These are phyloP conservation scores for Tolypocladium tundrense DNA, from an alignment of 2,329 filamentous ascomycete genomes.

Conservation along the genomic window DNA sequence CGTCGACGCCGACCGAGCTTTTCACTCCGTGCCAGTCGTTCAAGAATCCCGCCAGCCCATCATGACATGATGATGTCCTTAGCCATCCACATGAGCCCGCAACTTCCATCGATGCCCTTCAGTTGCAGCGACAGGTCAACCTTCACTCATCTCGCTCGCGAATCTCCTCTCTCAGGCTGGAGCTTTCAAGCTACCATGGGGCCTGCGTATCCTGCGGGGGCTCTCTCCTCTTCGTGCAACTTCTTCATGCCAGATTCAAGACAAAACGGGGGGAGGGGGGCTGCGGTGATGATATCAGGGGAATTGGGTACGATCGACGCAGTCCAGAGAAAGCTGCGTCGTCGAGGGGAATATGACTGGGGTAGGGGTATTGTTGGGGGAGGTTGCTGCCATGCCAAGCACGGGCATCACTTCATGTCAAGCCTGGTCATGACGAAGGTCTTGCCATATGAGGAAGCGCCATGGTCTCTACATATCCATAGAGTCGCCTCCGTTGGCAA, in stretches of 20 bases:
- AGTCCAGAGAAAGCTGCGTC: slow-evolving; percentile 14
- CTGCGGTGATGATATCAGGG: slow-evolving; percentile 21
- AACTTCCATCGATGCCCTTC: slow-evolving; percentile 9
- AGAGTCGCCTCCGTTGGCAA: slow-evolving; percentile 60
- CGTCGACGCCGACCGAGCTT: slow-evolving; percentile 1
- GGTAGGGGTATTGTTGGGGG: slow-evolving; percentile 3
- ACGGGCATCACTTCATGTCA: neutral
- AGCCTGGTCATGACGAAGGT: neutral
- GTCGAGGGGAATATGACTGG: slow-evolving; percentile 8
- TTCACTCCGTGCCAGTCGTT: slow-evolving; percentile 2
- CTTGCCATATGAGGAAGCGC: neutral
- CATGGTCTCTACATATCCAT: slow-evolving; percentile 47
- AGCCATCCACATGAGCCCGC: slow-evolving; percentile 5
- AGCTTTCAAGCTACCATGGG: slow-evolving; percentile 57
- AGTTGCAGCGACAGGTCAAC: slow-evolving; percentile 2
- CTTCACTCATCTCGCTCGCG: slow-evolving; percentile 12
- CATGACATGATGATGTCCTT: slow-evolving; percentile 2
- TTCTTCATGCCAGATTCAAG: slow-evolving; percentile 27
- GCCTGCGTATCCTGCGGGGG: slow-evolving; percentile 25
- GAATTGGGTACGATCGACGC: slow-evolving; percentile 11
- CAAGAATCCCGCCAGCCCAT: slow-evolving; percentile 3
- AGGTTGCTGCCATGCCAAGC: slow-evolving; percentile 3
- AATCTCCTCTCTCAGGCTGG: slow-evolving; percentile 37
- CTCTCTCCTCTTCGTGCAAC: slow-evolving; percentile 19
- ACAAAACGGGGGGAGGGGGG: slow-evolving; percentile 7